Evolutionary conservation across 2,329 filamentous ascomycete genomes (phyloP).

Genomic region (Hypoxylon sp.): DNA sequence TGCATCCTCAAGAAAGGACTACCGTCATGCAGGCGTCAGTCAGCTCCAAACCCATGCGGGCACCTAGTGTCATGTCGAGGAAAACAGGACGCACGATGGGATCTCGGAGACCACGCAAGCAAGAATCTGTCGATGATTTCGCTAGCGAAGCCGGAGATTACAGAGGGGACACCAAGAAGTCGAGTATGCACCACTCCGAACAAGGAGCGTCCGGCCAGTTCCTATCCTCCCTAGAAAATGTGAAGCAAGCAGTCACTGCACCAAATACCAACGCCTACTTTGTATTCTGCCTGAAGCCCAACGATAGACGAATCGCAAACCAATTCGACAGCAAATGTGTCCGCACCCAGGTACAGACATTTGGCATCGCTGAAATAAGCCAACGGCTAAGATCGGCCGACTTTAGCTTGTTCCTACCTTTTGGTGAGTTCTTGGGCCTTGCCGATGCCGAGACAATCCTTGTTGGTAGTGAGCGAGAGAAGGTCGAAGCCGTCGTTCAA

Average conservation of each 20-base stretch:
- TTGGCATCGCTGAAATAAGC: slow-evolving; percentile 97
- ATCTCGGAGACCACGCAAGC: slow-evolving; percentile 57
- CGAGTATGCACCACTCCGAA: slow-evolving; percentile 67
- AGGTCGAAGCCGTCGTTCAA: slow-evolving; percentile 90
- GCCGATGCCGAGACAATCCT: slow-evolving; percentile 87
- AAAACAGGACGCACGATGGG: slow-evolving; percentile 68
- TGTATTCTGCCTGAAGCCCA: slow-evolving; percentile 96
- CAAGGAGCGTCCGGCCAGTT: slow-evolving; percentile 96
- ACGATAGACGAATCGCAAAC: slow-evolving; percentile 96
- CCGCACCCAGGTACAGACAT: slow-evolving; percentile 91
- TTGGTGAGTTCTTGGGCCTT: slow-evolving; percentile 93
- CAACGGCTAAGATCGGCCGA: slow-evolving; percentile 93
- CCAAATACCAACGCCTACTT: slow-evolving; percentile 94
- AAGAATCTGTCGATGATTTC: slow-evolving; percentile 63
- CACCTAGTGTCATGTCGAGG: slow-evolving; percentile 91
- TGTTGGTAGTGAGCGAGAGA: slow-evolving; percentile 92
- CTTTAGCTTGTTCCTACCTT: slow-evolving; percentile 95
- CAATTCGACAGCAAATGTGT: slow-evolving; percentile 99
- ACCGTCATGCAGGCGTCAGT: slow-evolving; percentile 97
- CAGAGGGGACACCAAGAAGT: slow-evolving; percentile 55
- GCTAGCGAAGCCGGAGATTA: slow-evolving; percentile 66
- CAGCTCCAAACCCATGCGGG: slow-evolving; percentile 92
- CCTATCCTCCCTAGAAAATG: slow-evolving; percentile 87
- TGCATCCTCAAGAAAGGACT: slow-evolving; percentile 91
- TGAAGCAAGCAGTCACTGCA: slow-evolving; percentile 87